Base-by-base conservation (phyloP, 768 basidiomycete genomes). In the Kwoniella mangroviensis region DNA sequence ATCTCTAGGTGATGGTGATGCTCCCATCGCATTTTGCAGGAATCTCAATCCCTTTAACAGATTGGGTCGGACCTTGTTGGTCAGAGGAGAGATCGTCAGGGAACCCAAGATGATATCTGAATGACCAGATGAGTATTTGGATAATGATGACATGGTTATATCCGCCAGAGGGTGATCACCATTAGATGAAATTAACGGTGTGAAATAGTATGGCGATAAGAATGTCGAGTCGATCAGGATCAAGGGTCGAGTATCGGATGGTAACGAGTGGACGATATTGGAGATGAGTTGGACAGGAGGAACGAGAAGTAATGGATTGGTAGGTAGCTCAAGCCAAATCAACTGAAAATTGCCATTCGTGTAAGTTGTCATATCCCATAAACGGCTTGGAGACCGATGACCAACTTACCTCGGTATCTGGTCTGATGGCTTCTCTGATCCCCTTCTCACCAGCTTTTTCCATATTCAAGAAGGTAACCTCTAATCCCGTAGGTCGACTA, bases 221-320 rank as follows among this genome's bases (percentile, higher is more conserved):
- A 96, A 97, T 24, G 94, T 97, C 85, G 92, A 94, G 86, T 98
- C 95, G 55, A 98, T 91, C 57, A 95, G 88, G 15, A 99, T 88
- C 34, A 94, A 85, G 0, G 95, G 94, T 19, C 79, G 73, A 12
- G 78, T 72, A 10, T 63, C 59, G 12, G 60, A 72, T 0, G 82
- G 79, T 62, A 91, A 89, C 0, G 88, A 85, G 65, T 86, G 87
- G 2, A 90, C 89, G 60, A 96, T 84, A 12, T 86, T 79, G 26
- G 88, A 86, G 73, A 98, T 88, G 64, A 89, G 88, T 0, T 86
- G 83, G 79, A 98, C 90, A 77, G 93, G 91, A 49, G 95, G 89
- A 45, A 98, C 84, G 19, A 92, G 89, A 11, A 98, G 89, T 1
- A 93, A 93, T 0, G 96, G 96, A 85, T 98, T 98, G 3, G 96